These are phyloP conservation scores for Solanum peruvianum DNA, from an alignment of 257 asterid species.

Conservation along the genomic window DNA sequence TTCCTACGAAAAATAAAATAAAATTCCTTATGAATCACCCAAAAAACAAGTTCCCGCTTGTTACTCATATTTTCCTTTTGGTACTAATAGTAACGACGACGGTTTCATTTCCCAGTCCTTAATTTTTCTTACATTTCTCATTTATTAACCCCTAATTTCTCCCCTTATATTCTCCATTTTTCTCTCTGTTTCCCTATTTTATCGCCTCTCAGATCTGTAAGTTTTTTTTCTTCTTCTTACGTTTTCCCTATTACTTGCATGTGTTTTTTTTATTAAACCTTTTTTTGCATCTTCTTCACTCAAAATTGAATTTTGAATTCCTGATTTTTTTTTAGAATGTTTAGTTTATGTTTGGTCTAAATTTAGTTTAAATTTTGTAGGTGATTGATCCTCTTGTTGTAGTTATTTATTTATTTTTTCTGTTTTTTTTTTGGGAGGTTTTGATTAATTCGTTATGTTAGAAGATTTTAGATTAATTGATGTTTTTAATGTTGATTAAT, in stretches of 20 bases:
- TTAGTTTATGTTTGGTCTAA: neutral
- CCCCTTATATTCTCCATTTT: neutral
- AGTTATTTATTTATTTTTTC: neutral
- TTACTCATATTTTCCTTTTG: conserved; percentile 1
- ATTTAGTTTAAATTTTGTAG: neutral
- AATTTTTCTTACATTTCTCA: neutral
- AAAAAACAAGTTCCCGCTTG: conserved; percentile 35
- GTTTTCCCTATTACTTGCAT: neutral
- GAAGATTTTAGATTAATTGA: neutral
- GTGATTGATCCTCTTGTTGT: neutral
- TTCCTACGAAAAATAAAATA: neutral
- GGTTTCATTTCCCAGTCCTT: conserved; percentile 20
- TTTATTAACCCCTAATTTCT: neutral
- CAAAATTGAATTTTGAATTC: neutral
- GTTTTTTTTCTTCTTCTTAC: neutral
- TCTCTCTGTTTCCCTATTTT: neutral
- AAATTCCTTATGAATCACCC: neutral
- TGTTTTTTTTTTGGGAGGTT: neutral
- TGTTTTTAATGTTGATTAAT: neutral
- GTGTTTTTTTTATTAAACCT: neutral
- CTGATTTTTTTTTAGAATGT: neutral
- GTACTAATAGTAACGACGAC: neutral
- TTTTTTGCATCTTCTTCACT: neutral
- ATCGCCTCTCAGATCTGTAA: conserved; percentile 9
- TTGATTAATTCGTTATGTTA: neutral